Evolutionary conservation across 2,329 filamentous ascomycete species (phyloP).

Genomic region (Botrytis tulipae): DNA sequence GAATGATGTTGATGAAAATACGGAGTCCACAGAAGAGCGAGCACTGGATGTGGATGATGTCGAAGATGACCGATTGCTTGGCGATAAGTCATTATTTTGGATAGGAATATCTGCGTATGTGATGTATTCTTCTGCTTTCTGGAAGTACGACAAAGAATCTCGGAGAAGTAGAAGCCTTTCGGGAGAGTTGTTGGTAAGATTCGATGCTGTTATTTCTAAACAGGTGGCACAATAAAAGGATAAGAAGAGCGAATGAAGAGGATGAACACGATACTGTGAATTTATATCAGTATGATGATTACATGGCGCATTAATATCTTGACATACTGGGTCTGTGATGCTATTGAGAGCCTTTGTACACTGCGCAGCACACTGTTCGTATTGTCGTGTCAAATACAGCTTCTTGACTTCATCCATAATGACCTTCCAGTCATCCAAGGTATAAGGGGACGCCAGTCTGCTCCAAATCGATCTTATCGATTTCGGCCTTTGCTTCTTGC

Average conservation of each 20-base stretch:
- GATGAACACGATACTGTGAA: constrained; percentile 30
- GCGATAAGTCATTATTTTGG: constrained; percentile 20
- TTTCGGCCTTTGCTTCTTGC: constrained; percentile 23
- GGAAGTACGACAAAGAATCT: constrained; percentile 33
- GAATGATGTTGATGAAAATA: constrained; percentile 32
- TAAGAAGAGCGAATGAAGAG: constrained; percentile 37
- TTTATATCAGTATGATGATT: constrained; percentile 15
- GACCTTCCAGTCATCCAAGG: constrained; percentile 33
- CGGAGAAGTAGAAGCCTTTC: constrained; percentile 36
- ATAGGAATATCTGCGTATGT: constrained; percentile 29
- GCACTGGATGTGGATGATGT: constrained; percentile 29
- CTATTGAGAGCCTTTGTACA: constrained; percentile 35
- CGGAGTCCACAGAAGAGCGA: constrained; percentile 35
- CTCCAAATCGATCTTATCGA: constrained; percentile 25
- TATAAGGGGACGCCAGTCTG: constrained; percentile 31
- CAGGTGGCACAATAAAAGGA: constrained; percentile 37
- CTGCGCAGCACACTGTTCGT: constrained; percentile 35
- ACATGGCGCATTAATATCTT: constrained; percentile 17
- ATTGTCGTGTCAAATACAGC: constrained; percentile 34
- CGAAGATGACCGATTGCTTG: constrained; percentile 17
- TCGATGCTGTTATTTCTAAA: constrained; percentile 34
- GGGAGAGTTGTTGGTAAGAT: constrained; percentile 30
- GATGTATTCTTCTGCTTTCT: constrained; percentile 31
- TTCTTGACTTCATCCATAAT: constrained; percentile 37
- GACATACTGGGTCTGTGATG: constrained; percentile 35